Conservation (phyloP, 2,329 filamentous ascomycete genomes). For the Ceratocystis alfenasii region DNA sequence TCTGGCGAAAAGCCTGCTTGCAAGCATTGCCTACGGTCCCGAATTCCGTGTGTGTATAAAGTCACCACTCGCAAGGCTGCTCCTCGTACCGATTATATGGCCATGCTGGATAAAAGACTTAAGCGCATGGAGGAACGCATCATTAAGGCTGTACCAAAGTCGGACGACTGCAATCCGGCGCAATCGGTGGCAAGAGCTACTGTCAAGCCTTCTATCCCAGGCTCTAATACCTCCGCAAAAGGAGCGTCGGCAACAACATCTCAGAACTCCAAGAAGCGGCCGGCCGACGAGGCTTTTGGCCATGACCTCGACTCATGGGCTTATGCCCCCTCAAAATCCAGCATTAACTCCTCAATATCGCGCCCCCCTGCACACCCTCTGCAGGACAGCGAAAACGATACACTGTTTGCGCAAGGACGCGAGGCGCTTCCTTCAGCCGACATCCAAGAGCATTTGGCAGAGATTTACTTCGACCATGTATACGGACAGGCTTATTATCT, state of each 20-base stretch:
- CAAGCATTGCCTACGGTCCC: conserved; percentile 85
- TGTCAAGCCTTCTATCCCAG: conserved; percentile 64
- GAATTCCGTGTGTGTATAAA: conserved; percentile 95
- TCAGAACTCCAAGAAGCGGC: conserved; percentile 58
- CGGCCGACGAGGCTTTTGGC: conserved; percentile 77
- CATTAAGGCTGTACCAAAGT: conserved; percentile 85
- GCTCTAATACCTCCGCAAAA: conserved; percentile 27
- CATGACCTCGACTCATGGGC: conserved; percentile 74
- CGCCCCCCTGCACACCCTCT: neutral
- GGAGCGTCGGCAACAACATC: conserved; percentile 33
- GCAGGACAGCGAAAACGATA: conserved; percentile 60
- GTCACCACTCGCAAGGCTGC: conserved; percentile 89
- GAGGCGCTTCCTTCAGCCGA: conserved; percentile 75
- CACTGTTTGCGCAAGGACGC: conserved; percentile 66
- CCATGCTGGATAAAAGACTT: conserved; percentile 89
- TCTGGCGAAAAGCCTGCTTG: conserved; percentile 96
- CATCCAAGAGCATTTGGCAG: conserved; percentile 82
- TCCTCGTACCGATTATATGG: conserved; percentile 95
- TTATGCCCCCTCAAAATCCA: conserved; percentile 42
- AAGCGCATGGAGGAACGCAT: conserved; percentile 97
- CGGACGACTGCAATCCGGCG: conserved; percentile 46
- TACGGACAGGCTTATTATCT: conserved; percentile 93
- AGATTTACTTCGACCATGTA: conserved; percentile 89
- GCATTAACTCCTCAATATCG: conserved; percentile 29
- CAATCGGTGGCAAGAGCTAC: conserved; percentile 59